phyloP scores from a whole-genome alignment of 2,329 filamentous ascomycete genomes.

The Colletotrichum brevisporum region DNA sequence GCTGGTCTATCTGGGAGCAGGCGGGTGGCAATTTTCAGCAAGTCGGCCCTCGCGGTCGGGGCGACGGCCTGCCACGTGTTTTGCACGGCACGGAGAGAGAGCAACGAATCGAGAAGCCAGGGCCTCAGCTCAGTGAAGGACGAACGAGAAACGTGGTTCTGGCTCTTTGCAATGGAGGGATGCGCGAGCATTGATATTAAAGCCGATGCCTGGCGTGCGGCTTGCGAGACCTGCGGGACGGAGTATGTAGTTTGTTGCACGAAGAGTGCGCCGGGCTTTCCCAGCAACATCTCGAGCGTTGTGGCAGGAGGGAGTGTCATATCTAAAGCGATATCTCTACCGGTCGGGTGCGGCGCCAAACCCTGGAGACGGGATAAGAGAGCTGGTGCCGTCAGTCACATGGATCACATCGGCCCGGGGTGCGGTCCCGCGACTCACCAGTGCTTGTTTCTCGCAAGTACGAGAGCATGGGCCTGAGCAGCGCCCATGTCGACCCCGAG shows the following conservation, averaged over 20 bases:
- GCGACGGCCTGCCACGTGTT: constrained; percentile 52
- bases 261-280: constrained; percentile 38
- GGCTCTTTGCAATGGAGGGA: constrained; percentile 53
- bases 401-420: background rate
- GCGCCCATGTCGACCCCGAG: constrained; percentile 62
- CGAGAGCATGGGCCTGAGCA: constrained; percentile 58
- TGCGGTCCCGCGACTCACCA: constrained; percentile 52
- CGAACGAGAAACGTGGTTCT: constrained; percentile 49
- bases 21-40: constrained; percentile 23
- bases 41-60: constrained; percentile 28
- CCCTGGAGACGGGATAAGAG: constrained; percentile 53
- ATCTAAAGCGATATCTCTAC: constrained; percentile 46
- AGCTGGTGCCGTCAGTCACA: constrained; percentile 46
- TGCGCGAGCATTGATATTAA: constrained; percentile 61
- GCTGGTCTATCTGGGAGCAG: constrained; percentile 25
- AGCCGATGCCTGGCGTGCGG: constrained; percentile 61
- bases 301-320: constrained; percentile 57
- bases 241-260: constrained; percentile 55
- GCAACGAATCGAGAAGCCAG: constrained; percentile 66
- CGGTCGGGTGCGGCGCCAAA: constrained; percentile 45
- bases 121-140: constrained; percentile 57
- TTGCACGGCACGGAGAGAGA: constrained; percentile 58
- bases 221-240: constrained; percentile 57
- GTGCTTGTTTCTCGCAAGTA: constrained; percentile 66
- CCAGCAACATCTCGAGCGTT: constrained; percentile 54